Evolutionary conservation across 208 protist genomes (phyloP).

Genomic region (Leishmania tarentolae): DNA sequence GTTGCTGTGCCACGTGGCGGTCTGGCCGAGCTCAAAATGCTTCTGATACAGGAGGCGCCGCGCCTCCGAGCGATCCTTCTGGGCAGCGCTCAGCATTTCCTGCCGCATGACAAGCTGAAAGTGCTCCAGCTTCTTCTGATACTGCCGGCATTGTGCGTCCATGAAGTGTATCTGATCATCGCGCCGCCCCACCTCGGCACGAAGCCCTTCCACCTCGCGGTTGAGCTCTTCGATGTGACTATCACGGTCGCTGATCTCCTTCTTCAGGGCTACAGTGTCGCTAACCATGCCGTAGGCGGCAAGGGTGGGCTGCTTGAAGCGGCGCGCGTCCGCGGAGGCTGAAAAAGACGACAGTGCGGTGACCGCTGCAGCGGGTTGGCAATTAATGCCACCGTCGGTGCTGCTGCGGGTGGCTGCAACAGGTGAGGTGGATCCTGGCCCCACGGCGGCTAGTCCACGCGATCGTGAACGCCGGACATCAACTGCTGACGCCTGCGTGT

Average conservation of each 20-base stretch:
- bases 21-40: slow-evolving; percentile 84
- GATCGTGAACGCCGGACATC: background rate
- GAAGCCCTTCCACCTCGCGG: slow-evolving; percentile 22
- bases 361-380: background rate
- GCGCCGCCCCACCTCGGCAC: slow-evolving; percentile 31
- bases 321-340: slow-evolving; percentile 22
- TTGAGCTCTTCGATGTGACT: slow-evolving; percentile 58
- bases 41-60: slow-evolving; percentile 57
- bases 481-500: background rate
- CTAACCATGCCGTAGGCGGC: slow-evolving; percentile 62
- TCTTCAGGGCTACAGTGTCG: slow-evolving; percentile 49
- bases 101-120: slow-evolving; percentile 53
- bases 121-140: slow-evolving; percentile 31
- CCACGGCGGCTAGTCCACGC: background rate
- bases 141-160: slow-evolving; percentile 31
- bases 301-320: slow-evolving; percentile 68
- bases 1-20: slow-evolving; percentile 51
- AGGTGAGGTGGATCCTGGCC: slow-evolving; percentile 1
- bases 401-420: background rate
- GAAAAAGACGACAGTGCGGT: background rate
- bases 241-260: slow-evolving; percentile 59
- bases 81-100: slow-evolving; percentile 57
- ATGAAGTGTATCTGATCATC: slow-evolving; percentile 37
- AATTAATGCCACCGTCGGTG: background rate
- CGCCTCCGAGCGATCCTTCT: slow-evolving; percentile 46